Base-by-base conservation (phyloP, 2,329 filamentous ascomycete genomes). In the Ophiostoma sp. region DNA sequence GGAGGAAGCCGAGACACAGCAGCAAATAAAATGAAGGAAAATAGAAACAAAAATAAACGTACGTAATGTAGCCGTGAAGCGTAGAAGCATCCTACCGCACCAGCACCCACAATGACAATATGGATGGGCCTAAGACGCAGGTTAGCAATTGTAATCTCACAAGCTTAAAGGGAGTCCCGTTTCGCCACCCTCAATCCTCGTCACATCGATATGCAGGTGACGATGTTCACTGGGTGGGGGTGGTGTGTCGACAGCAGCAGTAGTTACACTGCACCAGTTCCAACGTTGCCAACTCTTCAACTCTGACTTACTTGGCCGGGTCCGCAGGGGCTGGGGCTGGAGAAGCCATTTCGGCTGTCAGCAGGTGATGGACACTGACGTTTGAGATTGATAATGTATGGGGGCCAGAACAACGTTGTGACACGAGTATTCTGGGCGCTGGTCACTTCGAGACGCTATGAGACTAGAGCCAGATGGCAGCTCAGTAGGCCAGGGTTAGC, bases 71-170 rank as follows among this genome's bases (percentile, higher is more conserved):
- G 82, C 31, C 89, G 83, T 7, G 89, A 90, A 66, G 87, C 89
- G 75, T 91, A 91, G 80, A 91, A 91, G 70, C 88, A 89, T 70
- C 89, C 89, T 60, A 92, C 88, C 72, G 89, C 89, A 73, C 89
- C 89, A 31, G 89, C 89, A 76, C 89, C 89, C 71, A 91, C 85
- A 74, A 91, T 88, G 70, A 91, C 83, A 70, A 90, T 81, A 73
- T 88, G 83, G 35, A 84, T 80, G n/a, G 82, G 79, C 73, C 81
- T 84, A 72, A 17, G 54, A 69, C 39, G n/a, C 54, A n/a, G 23
- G 52, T 73, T 65, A 71, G 70, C 33, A 67, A 13, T 39, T 35
- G 27, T 5, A 57, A 5, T 57, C 23, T 13, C 3, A 17, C 52
- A 57, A 57, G 52, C 13, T 4, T 41, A 7, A 31, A 36, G 20